Evolutionary conservation across 2,329 filamentous ascomycete species (phyloP), one percentile per base, ranked within the genome.

Genomic region (Paecilomyces niveus): DNA sequence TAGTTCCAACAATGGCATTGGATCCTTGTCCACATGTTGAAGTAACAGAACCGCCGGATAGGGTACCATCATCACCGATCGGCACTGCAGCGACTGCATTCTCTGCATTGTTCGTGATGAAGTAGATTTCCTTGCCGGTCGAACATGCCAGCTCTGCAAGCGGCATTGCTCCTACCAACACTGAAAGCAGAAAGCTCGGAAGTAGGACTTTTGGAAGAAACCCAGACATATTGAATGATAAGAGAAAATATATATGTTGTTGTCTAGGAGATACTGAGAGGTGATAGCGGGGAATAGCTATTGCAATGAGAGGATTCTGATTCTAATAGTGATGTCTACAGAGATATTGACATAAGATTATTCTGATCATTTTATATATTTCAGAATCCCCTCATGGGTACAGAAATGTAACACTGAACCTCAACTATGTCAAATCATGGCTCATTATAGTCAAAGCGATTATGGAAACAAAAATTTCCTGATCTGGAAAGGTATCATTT

Each of bases 1-100:
- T 75, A 0, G 61, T 45, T 15, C 35, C 71, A 56, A 78, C 67
- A 26, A 83, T 68, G 13, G 72, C 67, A 49, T 68, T 75, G 1
- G 75, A 69, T 6, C 82, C 83, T 0, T 67, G 66, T 21, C 83
- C 82, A 0, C 80, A 78, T 1, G 82, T 83, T 1, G 70, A 55
- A 0, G 76, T 81, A 1, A 74, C 65, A 1, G 70, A 71, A 0
- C 78, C 80, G 2, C 69, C 67, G 0, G 72, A 75, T 0, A 86
- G 71, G 15, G 70, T 76, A 0, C 84, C 83, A 57, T 83, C 72
- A 0, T 62, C 53, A 0, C 67, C 71, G 33, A 85, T 76, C 0
- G 78, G 76, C 1, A 86, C 57, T 0, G 82, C 78, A 1, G 84
- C 73, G 1, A 86, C 74, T 0, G 75, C 67, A 56, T 85, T 83